Base-by-base conservation (phyloP, 805 yeast species). In the Lachancea thermotolerans region DNA sequence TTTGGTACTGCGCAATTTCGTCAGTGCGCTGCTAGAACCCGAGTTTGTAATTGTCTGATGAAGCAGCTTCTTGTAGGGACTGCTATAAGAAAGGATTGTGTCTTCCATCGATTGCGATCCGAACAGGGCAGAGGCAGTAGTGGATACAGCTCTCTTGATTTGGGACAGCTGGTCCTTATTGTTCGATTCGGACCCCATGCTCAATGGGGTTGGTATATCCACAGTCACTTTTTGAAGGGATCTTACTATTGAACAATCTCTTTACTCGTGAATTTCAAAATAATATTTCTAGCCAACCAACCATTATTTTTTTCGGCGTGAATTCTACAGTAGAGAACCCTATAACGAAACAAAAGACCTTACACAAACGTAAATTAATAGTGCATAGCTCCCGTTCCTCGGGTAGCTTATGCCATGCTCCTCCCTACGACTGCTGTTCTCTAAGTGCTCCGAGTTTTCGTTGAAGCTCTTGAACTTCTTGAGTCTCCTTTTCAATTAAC, bases 121-220 rank as follows among this genome's bases (percentile, higher is more conserved):
- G 37, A 77, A 72, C 21, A 78, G 51, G 1, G 75, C 78, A 9
- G 80, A 71, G 1, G 82, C 82, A 1, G 82, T 77, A 2, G 79
- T 71, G 0, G 79, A 73, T 37, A 78, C 69, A 2, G 79, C 74
- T 48, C 68, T 71, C 10, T 77, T 70, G 35, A 75, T 52, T 45
- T 70, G 59, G 10, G 68, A 47, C 7, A 72, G 34, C 29, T 57
- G 55, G 27, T 58, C 61, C 42, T 55, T 54, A 17, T 46, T 37
- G 41, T 27, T 38, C 15, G 48, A 38, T 14, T 37, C 60, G 37
- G 42, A 27, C 17, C 40, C 38, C 46, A 43, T 43, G 33, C 32
- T 30, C 37, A 17, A n/a, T 14, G 5, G 12, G 9, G 33, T 4
- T 30, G 5, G 33, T 14, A 12, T 12, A 11, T 8, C 33, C 14